Percentiles rank a stretch among this genome's conserved stretches.
Evolutionary conservation across 2,329 filamentous ascomycete genomes (phyloP).

Genomic region (Exophiala phaeomuriformis): DNA sequence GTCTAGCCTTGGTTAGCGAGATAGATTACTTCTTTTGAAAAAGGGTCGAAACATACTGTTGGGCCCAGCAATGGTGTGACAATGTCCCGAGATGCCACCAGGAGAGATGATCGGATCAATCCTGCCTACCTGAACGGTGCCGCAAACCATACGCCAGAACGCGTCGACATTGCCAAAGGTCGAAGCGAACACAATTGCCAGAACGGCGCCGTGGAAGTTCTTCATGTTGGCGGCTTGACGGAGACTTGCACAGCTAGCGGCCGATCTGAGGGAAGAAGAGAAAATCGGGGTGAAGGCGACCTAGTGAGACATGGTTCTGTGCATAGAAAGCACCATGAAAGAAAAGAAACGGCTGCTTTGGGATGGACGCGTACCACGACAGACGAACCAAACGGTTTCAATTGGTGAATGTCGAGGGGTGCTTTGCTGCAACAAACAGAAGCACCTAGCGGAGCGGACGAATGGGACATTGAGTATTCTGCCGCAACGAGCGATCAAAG

Average conservation of each 20-base stretch:
- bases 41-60: conserved; percentile 51
- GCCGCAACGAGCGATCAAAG: not conserved
- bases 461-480: not conserved
- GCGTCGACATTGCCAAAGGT: conserved; percentile 43
- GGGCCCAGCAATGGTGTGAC: conserved; percentile 68
- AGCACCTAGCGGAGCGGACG: not conserved
- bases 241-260: conserved; percentile 8
- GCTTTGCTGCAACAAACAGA: not conserved
- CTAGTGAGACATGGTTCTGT: conserved; percentile 10
- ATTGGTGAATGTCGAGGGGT: not conserved
- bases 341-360: conserved; percentile 11
- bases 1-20: conserved; percentile 26
- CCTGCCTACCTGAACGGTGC: conserved; percentile 58
- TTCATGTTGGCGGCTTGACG: conserved; percentile 13
- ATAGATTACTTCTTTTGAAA: not conserved
- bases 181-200: conserved; percentile 18
- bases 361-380: not conserved
- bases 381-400: not conserved
- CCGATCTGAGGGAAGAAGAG: conserved; percentile 8
- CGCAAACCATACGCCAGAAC: conserved; percentile 87
- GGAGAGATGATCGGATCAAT: conserved; percentile 69
- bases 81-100: conserved; percentile 55
- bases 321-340: conserved; percentile 7
- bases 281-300: not conserved
- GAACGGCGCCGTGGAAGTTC: conserved; percentile 14